These are phyloP conservation scores for Penicillium paneum DNA, from an alignment of 2,329 filamentous ascomycete genomes.

Conservation along the genomic window DNA sequence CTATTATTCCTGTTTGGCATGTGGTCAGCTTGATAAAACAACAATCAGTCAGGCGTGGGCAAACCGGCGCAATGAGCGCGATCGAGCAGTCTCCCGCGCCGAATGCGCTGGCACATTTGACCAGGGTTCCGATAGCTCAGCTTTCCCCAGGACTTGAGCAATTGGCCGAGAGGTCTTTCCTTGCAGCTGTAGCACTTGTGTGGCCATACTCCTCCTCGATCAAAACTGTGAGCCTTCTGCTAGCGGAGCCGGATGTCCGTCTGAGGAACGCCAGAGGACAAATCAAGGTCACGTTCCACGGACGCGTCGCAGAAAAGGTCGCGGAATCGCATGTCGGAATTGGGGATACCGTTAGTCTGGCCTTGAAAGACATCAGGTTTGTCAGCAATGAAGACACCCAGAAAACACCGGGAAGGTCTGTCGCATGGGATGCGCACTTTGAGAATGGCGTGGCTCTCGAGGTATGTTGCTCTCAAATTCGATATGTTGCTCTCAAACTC, in stretches of 20 bases:
- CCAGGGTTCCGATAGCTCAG: slow-evolving; percentile 39
- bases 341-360: slow-evolving; percentile 70
- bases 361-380: slow-evolving; percentile 68
- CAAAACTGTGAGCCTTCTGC: slow-evolving; percentile 69
- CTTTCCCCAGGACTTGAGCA: slow-evolving; percentile 37
- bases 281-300: slow-evolving; percentile 72
- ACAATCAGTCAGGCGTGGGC: slow-evolving; percentile 2
- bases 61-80: slow-evolving; percentile 28
- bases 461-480: slow-evolving; percentile 24
- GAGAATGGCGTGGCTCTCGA: slow-evolving; percentile 35
- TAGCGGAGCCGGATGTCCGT: slow-evolving; percentile 81
- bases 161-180: slow-evolving; percentile 45
- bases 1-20: not conserved
- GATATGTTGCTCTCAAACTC: not conserved
- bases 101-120: slow-evolving; percentile 23
- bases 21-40: slow-evolving; percentile 1
- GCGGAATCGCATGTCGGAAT: slow-evolving; percentile 67
- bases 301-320: slow-evolving; percentile 66
- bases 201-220: slow-evolving; percentile 88
- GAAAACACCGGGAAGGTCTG: slow-evolving; percentile 55
- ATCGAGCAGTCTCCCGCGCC: slow-evolving; percentile 23
- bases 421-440: slow-evolving; percentile 58
- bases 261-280: slow-evolving; percentile 74
- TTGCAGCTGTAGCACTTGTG: slow-evolving; percentile 74
- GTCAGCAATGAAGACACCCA: slow-evolving; percentile 50